Percentiles rank a stretch among this genome's conserved stretches.
phyloP scores from a whole-genome alignment of 2,329 filamentous ascomycete genomes.

The Fusarium udum region DNA sequence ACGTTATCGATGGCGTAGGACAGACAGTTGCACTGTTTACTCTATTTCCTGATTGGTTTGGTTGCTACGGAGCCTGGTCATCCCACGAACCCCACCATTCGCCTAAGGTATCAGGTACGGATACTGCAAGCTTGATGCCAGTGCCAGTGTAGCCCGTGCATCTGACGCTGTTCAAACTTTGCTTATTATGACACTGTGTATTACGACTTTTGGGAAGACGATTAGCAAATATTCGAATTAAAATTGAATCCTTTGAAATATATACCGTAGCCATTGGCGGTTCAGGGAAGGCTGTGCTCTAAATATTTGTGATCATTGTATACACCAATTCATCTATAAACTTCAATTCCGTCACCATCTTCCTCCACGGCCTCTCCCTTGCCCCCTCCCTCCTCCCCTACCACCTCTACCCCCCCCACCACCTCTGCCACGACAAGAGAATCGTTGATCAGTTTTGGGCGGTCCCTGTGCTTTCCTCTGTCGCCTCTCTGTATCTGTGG shows the following conservation, averaged over 20 bases:
- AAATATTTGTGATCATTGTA: background rate
- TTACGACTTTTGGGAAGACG: background rate
- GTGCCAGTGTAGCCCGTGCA: background rate
- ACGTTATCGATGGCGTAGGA: constrained; percentile 27
- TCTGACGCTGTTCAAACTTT: background rate
- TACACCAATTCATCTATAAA: background rate
- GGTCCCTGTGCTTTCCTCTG: constrained; percentile 68
- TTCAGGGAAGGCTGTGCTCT: background rate
- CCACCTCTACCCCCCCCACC: constrained; percentile 47
- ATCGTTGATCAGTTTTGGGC: constrained; percentile 51
- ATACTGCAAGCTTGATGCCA: background rate
- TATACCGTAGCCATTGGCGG: background rate
- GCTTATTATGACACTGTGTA: background rate
- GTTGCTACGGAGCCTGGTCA: constrained; percentile 43
- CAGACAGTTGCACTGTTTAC: constrained; percentile 42
- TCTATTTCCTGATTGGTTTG: constrained; percentile 45
- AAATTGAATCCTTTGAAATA: background rate
- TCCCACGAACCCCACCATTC: constrained; percentile 37
- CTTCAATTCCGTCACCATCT: constrained; percentile 25
- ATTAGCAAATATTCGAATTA: background rate
- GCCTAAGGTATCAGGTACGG: background rate
- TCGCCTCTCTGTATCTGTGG: constrained; percentile 74
- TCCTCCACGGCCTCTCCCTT: constrained; percentile 38
- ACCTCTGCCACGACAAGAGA: constrained; percentile 50
- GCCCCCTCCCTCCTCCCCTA: constrained; percentile 43